Percentiles rank a stretch among this genome's conserved stretches.
Evolutionary conservation across 2,329 filamentous ascomycete genomes (phyloP).

Genomic region (Beauveria sp.): DNA sequence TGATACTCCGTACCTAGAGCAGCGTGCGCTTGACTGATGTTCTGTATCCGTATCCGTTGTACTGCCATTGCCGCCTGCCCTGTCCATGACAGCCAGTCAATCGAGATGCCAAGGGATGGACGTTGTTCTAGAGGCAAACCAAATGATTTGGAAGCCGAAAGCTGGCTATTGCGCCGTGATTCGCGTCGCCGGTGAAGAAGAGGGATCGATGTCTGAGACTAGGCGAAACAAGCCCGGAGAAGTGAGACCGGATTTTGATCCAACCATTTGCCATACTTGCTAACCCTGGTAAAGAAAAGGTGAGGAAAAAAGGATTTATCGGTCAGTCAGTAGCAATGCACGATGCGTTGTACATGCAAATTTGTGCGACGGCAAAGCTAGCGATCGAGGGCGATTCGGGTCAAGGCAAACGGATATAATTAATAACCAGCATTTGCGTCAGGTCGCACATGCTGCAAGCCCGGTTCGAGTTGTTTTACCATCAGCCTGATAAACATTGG

Average conservation of each 20-base stretch:
- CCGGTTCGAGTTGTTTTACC: background rate
- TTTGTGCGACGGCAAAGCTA: background rate
- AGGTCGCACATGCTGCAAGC: background rate
- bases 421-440: background rate
- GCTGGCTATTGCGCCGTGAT: background rate
- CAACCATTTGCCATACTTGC: background rate
- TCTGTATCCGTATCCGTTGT: too few species aligned
- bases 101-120: background rate
- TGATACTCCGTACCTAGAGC: too few species aligned
- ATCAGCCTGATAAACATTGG: background rate
- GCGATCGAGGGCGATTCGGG: background rate
- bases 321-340: background rate
- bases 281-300: background rate
- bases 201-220: slow-evolving; percentile 4
- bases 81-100: background rate
- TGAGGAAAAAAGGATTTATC: background rate
- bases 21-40: too few species aligned
- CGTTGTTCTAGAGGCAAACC: background rate
- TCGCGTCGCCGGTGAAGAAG: background rate
- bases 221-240: background rate
- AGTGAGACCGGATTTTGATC: background rate
- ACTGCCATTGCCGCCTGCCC: too few species aligned
- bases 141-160: background rate
- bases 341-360: background rate
- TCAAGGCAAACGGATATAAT: background rate